Evolutionary conservation across 2,329 filamentous ascomycete genomes (phyloP).

Genomic region (Ilyonectria sp.): DNA sequence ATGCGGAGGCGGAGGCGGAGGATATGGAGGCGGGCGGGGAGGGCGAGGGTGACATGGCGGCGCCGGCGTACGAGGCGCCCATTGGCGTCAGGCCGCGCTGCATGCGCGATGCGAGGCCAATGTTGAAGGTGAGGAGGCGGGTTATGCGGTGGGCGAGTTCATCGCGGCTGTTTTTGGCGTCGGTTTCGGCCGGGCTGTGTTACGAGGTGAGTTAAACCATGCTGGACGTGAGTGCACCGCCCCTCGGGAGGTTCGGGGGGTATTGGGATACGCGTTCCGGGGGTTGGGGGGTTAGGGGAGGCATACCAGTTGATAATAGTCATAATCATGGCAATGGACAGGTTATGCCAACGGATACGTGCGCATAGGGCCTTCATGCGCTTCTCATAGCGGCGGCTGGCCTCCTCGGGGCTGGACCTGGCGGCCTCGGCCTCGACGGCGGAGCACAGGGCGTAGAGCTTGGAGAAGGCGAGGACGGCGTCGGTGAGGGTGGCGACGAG

Average conservation of each 20-base stretch:
- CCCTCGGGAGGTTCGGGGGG: background rate
- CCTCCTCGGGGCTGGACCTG: slow-evolving; percentile 35
- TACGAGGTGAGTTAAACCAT: slow-evolving; percentile 5
- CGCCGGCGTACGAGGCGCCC: slow-evolving; percentile 14
- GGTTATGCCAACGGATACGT: slow-evolving; percentile 55
- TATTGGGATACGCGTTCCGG: background rate
- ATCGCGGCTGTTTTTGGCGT: slow-evolving; percentile 54
- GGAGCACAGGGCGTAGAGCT: slow-evolving; percentile 51
- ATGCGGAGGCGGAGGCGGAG: slow-evolving; percentile 34
- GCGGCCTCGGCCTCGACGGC: slow-evolving; percentile 44
- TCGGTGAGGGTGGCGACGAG: slow-evolving; percentile 55
- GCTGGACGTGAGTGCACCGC: background rate
- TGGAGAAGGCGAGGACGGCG: slow-evolving; percentile 54
- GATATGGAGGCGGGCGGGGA: slow-evolving; percentile 30
- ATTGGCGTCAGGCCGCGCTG: slow-evolving; percentile 42
- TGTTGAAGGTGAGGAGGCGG: slow-evolving; percentile 54
- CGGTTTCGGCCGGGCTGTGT: slow-evolving; percentile 52
- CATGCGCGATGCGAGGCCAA: slow-evolving; percentile 51
- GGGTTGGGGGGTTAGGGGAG: background rate
- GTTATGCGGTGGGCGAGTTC: slow-evolving; percentile 53
- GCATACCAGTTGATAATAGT: slow-evolving; percentile 56
- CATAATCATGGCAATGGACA: slow-evolving; percentile 59
- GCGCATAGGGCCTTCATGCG: slow-evolving; percentile 50
- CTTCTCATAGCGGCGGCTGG: slow-evolving; percentile 44
- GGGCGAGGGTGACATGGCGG: background rate